Evolutionary conservation across 1,139 yeast species (phyloP).

Genomic region (Insectozyma bohioensis): DNA sequence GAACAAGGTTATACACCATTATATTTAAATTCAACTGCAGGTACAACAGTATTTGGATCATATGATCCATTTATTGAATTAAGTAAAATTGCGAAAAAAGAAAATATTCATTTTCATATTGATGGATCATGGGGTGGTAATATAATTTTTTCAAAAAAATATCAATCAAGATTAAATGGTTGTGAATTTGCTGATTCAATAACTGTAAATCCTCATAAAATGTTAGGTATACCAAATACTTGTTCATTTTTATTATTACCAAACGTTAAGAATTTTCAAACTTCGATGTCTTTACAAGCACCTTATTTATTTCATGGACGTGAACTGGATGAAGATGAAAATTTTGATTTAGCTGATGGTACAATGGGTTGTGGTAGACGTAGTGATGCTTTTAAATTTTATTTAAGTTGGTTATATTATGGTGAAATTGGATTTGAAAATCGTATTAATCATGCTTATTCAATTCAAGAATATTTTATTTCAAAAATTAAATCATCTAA

Average conservation of each 20-base stretch:
- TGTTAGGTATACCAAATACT: constrained; percentile 88
- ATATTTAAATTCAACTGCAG: constrained; percentile 82
- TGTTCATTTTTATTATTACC: constrained; percentile 80
- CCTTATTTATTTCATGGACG: constrained; percentile 78
- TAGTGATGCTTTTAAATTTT: constrained; percentile 77
- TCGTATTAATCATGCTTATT: constrained; percentile 72
- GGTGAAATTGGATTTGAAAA: constrained; percentile 58
- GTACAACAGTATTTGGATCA: constrained; percentile 86
- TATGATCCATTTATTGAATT: constrained; percentile 68
- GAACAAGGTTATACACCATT: constrained; percentile 65
- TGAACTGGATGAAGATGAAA: constrained; percentile 53
- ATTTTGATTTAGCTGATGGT: constrained; percentile 82
- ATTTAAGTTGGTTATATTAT: constrained; percentile 79
- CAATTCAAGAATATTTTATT: constrained; percentile 62
- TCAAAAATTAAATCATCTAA: constrained; percentile 30
- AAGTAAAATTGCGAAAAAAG: constrained; percentile 50
- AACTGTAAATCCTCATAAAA: constrained; percentile 84
- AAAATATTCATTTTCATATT: constrained; percentile 73
- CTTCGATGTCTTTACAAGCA: constrained; percentile 74
- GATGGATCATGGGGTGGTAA: constrained; percentile 96
- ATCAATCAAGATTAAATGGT: constrained; percentile 53
- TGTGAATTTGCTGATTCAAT: constrained; percentile 70
- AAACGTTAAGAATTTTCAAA: constrained; percentile 62
- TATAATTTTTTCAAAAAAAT: constrained; percentile 61
- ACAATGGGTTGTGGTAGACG: constrained; percentile 94